These are phyloP conservation scores for Boletus fagicola DNA, from an alignment of 768 basidiomycete species.

Conservation along the genomic window DNA sequence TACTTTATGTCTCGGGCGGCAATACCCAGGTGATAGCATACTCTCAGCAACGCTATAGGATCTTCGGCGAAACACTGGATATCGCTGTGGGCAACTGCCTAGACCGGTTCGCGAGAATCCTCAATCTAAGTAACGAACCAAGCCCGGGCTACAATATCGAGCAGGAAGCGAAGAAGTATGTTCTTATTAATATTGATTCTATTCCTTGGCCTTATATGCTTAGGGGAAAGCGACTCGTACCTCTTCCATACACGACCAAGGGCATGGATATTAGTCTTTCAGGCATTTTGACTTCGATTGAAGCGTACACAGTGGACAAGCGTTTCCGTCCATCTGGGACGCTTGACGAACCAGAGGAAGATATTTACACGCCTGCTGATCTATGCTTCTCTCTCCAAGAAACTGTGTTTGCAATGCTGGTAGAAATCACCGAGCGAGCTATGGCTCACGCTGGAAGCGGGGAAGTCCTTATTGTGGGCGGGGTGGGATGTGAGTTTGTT, in stretches of 20 bases:
- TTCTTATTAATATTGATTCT: not conserved
- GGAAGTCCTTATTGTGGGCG: slow-evolving; percentile 96
- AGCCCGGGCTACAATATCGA: slow-evolving; percentile 98
- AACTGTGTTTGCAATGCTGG: slow-evolving; percentile 96
- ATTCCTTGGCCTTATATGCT: not conserved
- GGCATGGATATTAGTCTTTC: slow-evolving; percentile 98
- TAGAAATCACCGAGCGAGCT: slow-evolving; percentile 97
- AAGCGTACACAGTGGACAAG: slow-evolving; percentile 84
- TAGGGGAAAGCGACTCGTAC: slow-evolving; percentile 81
- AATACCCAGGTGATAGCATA: slow-evolving; percentile 99
- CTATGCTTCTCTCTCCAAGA: slow-evolving; percentile 97
- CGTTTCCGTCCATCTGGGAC: slow-evolving; percentile 60
- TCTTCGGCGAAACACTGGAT: slow-evolving; percentile 98
- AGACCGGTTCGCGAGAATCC: slow-evolving; percentile 94
- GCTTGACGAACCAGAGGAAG: slow-evolving; percentile 41
- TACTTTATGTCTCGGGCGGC: slow-evolving; percentile 97
- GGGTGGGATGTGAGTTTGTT: slow-evolving; percentile 88
- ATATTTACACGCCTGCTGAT: slow-evolving; percentile 91
- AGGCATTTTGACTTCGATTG: slow-evolving; percentile 86
- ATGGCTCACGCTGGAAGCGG: slow-evolving; percentile 98
- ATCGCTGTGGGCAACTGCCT: slow-evolving; percentile 99
- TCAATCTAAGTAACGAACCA: slow-evolving; percentile 93
- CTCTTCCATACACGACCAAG: slow-evolving; percentile 93
- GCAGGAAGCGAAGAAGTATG: slow-evolving; percentile 85
- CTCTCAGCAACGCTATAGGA: slow-evolving; percentile 94